Percentiles rank a stretch among this genome's conserved stretches.
Evolutionary conservation across 1,284 basidiomycete genomes (phyloP).

Genomic region (Prillingera fragicola): DNA sequence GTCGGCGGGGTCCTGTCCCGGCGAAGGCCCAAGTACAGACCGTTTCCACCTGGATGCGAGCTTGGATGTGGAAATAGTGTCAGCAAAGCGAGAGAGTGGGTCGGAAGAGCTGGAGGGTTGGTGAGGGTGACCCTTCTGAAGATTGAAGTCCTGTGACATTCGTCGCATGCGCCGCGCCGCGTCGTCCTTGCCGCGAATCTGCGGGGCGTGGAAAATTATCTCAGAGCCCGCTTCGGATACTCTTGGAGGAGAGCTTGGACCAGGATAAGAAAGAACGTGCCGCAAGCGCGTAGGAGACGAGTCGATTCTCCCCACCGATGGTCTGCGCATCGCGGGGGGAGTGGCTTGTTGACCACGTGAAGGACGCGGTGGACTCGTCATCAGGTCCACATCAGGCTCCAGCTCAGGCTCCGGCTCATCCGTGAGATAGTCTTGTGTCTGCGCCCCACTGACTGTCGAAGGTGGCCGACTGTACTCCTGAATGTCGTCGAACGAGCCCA

Average conservation of each 20-base stretch:
- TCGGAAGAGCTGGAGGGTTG: neutral
- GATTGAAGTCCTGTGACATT: slow-evolving; percentile 3
- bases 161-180: slow-evolving; percentile 13
- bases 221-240: slow-evolving; percentile 28
- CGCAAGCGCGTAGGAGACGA: slow-evolving; percentile 7
- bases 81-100: slow-evolving; percentile 1
- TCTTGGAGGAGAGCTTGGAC: slow-evolving; percentile 36
- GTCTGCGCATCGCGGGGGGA: too few species aligned
- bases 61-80: slow-evolving; percentile 7
- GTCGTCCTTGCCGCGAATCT: slow-evolving; percentile 6
- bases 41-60: slow-evolving; percentile 18
- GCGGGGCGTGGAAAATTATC: slow-evolving; percentile 33
- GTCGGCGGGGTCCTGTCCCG: slow-evolving; percentile 3
- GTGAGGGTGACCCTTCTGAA: neutral
- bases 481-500: slow-evolving; percentile 37
- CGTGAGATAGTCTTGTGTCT: slow-evolving; percentile 3
- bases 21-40: slow-evolving; percentile 6
- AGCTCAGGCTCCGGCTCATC: slow-evolving; percentile 7
- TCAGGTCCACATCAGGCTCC: neutral
- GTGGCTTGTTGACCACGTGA: too few species aligned
- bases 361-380: too few species aligned
- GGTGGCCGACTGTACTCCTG: neutral
- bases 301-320: too few species aligned
- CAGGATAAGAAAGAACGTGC: slow-evolving; percentile 10
- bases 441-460: neutral